Conservation (phyloP, 2,329 filamentous ascomycete species). For the Pseudogymnoascus pannorum region DNA sequence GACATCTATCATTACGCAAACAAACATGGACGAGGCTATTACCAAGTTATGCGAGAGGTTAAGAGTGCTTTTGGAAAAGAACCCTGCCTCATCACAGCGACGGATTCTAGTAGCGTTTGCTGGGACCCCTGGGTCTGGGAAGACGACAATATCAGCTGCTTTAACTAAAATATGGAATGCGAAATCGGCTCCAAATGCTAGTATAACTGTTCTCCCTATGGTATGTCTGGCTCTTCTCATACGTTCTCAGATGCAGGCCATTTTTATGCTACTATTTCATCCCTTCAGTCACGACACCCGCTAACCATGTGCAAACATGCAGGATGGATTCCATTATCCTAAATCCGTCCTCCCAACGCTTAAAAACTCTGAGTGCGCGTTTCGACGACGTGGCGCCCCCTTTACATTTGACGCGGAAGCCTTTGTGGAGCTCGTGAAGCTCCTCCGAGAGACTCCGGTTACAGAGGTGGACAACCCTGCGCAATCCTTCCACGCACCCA, state of each 20-base stretch:
- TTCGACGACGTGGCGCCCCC: slow-evolving; percentile 26
- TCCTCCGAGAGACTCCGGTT: slow-evolving; percentile 20
- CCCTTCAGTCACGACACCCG: background rate
- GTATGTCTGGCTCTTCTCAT: slow-evolving; percentile 13
- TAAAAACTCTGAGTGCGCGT: slow-evolving; percentile 21
- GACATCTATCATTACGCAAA: background rate
- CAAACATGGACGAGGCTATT: slow-evolving; percentile 9
- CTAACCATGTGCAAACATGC: background rate
- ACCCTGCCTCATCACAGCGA: slow-evolving; percentile 12
- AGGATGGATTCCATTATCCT: slow-evolving; percentile 30
- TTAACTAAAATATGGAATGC: slow-evolving; percentile 18
- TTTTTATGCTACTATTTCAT: background rate
- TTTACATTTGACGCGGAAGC: slow-evolving; percentile 28
- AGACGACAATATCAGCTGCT: slow-evolving; percentile 24
- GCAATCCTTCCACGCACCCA: slow-evolving; percentile 29
- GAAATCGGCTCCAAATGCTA: slow-evolving; percentile 11
- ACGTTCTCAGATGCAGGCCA: background rate
- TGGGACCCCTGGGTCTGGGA: slow-evolving; percentile 29
- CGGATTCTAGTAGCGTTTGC: slow-evolving; percentile 28
- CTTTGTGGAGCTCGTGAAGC: slow-evolving; percentile 20
- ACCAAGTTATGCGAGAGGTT: slow-evolving; percentile 6
- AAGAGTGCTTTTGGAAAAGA: slow-evolving; percentile 12
- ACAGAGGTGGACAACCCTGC: slow-evolving; percentile 12
- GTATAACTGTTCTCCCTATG: slow-evolving; percentile 25
- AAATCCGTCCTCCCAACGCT: slow-evolving; percentile 20